A percentile compares a stretch with the other conserved stretches of the same genome.
These are phyloP conservation scores for Lachancea sp. DNA, from an alignment of 805 yeast species.

Conservation along the genomic window DNA sequence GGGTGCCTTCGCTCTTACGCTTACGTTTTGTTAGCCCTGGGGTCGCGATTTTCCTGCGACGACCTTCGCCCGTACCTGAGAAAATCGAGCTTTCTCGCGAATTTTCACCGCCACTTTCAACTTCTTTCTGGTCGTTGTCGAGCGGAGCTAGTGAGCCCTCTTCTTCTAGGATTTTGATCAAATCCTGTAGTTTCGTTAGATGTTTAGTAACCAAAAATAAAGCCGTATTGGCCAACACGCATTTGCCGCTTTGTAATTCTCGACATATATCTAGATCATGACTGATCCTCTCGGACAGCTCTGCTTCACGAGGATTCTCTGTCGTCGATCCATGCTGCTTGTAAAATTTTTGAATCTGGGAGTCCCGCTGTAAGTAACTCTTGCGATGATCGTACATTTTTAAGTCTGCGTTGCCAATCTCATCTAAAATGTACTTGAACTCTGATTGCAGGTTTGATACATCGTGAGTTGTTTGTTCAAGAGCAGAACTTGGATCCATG, in stretches of 20 bases:
- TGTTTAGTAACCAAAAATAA: slow-evolving; percentile 72
- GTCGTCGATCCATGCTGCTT: slow-evolving; percentile 75
- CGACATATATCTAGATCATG: slow-evolving; percentile 59
- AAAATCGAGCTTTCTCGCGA: slow-evolving; percentile 29
- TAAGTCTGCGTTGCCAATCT: slow-evolving; percentile 63
- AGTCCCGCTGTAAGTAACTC: slow-evolving; percentile 63
- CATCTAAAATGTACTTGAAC: slow-evolving; percentile 71
- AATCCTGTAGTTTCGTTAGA: slow-evolving; percentile 62
- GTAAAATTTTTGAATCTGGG: slow-evolving; percentile 75
- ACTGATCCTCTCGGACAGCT: slow-evolving; percentile 55
- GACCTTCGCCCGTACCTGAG: slow-evolving; percentile 18
- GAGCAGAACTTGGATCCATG: slow-evolving; percentile 87
- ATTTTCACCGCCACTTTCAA: slow-evolving; percentile 22
- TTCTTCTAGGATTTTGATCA: slow-evolving; percentile 64
- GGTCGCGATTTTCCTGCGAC: slow-evolving; percentile 16
- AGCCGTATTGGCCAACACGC: slow-evolving; percentile 75
- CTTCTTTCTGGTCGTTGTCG: slow-evolving; percentile 34
- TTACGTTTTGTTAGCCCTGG: slow-evolving; percentile 22
- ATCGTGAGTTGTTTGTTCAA: slow-evolving; percentile 66
- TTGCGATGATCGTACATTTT: slow-evolving; percentile 59
- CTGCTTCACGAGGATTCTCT: slow-evolving; percentile 76
- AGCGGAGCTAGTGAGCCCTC: slow-evolving; percentile 72
- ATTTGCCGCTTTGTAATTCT: slow-evolving; percentile 69
- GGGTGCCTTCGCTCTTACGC: slow-evolving; percentile 11
- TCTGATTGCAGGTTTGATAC: slow-evolving; percentile 85